Evolutionary conservation across 2,329 filamentous ascomycete genomes (phyloP).

Genomic region (Corinectria fuckeliana): DNA sequence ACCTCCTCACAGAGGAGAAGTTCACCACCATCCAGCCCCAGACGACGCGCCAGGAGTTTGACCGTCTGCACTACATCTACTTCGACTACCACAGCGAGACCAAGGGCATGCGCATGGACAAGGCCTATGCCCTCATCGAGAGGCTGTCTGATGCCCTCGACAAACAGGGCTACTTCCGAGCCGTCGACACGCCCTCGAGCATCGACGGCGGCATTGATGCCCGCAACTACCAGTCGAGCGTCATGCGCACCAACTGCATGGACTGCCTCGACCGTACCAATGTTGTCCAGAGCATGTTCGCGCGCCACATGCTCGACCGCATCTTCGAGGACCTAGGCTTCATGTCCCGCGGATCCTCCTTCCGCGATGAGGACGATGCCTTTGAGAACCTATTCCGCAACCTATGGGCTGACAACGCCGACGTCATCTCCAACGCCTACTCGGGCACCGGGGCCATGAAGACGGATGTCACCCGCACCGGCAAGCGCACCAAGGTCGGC

Average conservation of each 20-base stretch:
- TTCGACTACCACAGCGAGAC: slow-evolving; percentile 99
- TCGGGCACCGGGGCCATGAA: slow-evolving; percentile 97
- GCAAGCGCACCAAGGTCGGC: slow-evolving; percentile 83
- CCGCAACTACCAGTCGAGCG: slow-evolving; percentile 81
- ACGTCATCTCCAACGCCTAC: slow-evolving; percentile 91
- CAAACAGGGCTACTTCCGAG: slow-evolving; percentile 90
- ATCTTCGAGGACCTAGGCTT: slow-evolving; percentile 87
- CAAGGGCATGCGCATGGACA: slow-evolving; percentile 92
- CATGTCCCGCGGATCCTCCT: slow-evolving; percentile 76
- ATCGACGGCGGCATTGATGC: slow-evolving; percentile 77
- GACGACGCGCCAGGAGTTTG: slow-evolving; percentile 67
- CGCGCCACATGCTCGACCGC: slow-evolving; percentile 84
- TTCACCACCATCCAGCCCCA: slow-evolving; percentile 77
- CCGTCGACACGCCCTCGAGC: slow-evolving; percentile 80
- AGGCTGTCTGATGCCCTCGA: slow-evolving; percentile 77
- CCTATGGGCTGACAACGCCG: slow-evolving; percentile 97
- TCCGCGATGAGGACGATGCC: slow-evolving; percentile 74
- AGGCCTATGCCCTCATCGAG: slow-evolving; percentile 85
- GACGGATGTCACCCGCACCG: slow-evolving; percentile 96
- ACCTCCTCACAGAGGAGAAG: slow-evolving; percentile 76
- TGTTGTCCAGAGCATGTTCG: slow-evolving; percentile 96
- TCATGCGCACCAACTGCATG: slow-evolving; percentile 99
- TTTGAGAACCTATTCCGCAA: slow-evolving; percentile 97
- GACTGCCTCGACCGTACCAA: slow-evolving; percentile 98
- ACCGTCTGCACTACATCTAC: slow-evolving; percentile 93